Evolutionary conservation across 768 basidiomycete species (phyloP), one percentile per base, ranked within the genome.

Genomic region (Mycena maculata): DNA sequence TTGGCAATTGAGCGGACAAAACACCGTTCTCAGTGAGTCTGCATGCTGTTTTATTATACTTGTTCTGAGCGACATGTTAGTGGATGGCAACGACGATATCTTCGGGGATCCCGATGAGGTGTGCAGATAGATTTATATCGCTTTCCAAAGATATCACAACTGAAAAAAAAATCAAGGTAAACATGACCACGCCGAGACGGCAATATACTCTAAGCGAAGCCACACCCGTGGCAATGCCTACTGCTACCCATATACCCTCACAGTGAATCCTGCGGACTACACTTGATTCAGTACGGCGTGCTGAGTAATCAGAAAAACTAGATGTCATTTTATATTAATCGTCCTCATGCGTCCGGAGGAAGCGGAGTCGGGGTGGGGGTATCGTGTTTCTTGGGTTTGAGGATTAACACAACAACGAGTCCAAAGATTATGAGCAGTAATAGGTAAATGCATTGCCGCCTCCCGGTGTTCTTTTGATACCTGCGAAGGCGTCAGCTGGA

Each of bases 391-490:
- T 89, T 90, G 47, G 96, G 95, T 82, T 98, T 98, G 84, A 97
- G 94, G 63, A 98, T 92, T 74, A 99, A 86, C 53, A 96, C 88
- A 68, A 98, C 73, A 73, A 97, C 86, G 62, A 96, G 87, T 16
- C 92, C 94, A 74, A 96, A 87, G 73, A 99, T 96, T 75, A 97
- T 86, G 39, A 99, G 86, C 50, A 98, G 68, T 42, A 99, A 86
- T 50, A 99, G 85, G 76, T 99, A 92, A 63, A 99, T 99, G 78
- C 95, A 95, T 77, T 92, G 91, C 80, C 97, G 87, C 74, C 94
- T 87, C 44, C 97, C 96, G 2, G 96, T 95, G 74, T 92, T 95
- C 75, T 91, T 91, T 81, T 99, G 98, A 80, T 98, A 97, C 70
- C 94, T 95, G 76, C 53, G 20, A 23, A 33, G 52, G 20, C 23